Percentiles rank a stretch among this genome's conserved stretches.
These are phyloP conservation scores for Colletotrichum spinosum DNA, from an alignment of 2,329 filamentous ascomycete genomes.

Conservation along the genomic window DNA sequence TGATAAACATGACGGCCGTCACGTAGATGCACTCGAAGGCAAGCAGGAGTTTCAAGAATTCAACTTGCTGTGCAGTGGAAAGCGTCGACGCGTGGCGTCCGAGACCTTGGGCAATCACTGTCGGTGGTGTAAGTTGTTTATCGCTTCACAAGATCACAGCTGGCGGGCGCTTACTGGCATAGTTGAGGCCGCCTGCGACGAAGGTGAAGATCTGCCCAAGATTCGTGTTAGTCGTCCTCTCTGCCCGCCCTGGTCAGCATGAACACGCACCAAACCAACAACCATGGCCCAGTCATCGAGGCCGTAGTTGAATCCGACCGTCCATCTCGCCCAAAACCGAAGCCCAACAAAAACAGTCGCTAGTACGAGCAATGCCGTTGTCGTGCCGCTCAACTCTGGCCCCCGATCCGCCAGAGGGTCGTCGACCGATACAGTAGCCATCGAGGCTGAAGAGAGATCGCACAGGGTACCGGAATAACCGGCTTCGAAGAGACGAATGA, in stretches of 20 bases:
- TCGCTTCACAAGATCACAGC: not conserved
- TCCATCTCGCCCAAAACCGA: slow-evolving; percentile 30
- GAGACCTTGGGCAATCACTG: slow-evolving; percentile 31
- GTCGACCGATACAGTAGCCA: slow-evolving; percentile 16
- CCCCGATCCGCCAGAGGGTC: slow-evolving; percentile 31
- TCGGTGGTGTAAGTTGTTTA: slow-evolving; percentile 1
- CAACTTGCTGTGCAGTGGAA: slow-evolving; percentile 14
- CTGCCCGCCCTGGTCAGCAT: not conserved
- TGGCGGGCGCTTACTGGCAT: slow-evolving; percentile 24
- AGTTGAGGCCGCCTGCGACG: slow-evolving; percentile 26
- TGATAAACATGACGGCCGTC: slow-evolving; percentile 34
- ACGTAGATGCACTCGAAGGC: slow-evolving; percentile 31
- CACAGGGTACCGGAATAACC: slow-evolving; percentile 5
- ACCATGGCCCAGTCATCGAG: slow-evolving; percentile 35
- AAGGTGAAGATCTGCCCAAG: slow-evolving; percentile 19
- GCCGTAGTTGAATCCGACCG: slow-evolving; percentile 27
- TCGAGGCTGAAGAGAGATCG: slow-evolving; percentile 4
- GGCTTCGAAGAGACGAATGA: not conserved
- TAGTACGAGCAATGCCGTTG: slow-evolving; percentile 29
- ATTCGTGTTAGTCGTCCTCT: not conserved
- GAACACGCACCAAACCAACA: slow-evolving; percentile 22
- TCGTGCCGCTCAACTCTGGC: slow-evolving; percentile 27
- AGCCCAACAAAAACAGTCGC: slow-evolving; percentile 27
- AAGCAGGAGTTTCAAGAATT: slow-evolving; percentile 33
- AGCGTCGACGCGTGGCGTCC: slow-evolving; percentile 29